A percentile compares a stretch with the other conserved stretches of the same genome.
Conservation (phyloP, 23 red algal species). For the Gracilaria gracilis region DNA sequence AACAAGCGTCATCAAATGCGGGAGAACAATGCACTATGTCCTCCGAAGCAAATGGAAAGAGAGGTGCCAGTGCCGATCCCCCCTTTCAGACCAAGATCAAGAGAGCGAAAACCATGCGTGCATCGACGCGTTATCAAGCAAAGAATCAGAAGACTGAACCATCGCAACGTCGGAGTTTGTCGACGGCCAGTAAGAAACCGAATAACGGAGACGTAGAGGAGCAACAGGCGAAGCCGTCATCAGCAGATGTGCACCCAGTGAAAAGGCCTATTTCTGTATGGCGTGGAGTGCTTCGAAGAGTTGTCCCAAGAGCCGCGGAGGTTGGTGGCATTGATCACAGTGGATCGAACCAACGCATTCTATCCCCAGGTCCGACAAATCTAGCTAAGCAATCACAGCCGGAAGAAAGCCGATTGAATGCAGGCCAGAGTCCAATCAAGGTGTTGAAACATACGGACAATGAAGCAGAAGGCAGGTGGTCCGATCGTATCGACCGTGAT, state of each 20-base stretch:
- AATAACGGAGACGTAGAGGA: not conserved
- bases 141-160: not conserved
- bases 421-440: not conserved
- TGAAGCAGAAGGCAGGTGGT: not conserved
- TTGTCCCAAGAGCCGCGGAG: constrained; percentile 24
- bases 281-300: constrained; percentile 44
- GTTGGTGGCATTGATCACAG: not conserved
- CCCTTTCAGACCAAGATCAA: not conserved
- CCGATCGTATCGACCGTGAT: not conserved
- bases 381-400: not conserved
- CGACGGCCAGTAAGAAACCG: not conserved
- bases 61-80: not conserved
- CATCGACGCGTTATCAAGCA: not conserved
- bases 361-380: not conserved
- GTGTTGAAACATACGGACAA: not conserved
- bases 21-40: not conserved
- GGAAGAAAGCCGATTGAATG: not conserved
- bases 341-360: not conserved
- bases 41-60: not conserved
- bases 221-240: not conserved
- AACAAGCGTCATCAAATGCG: not conserved
- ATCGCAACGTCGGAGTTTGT: not conserved
- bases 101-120: not conserved
- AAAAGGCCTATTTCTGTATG: constrained; percentile 28
- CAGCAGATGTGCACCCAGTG: not conserved